These are phyloP conservation scores for Rosa persica DNA, from an alignment of 306 rosid genomes.

Conservation along the genomic window DNA sequence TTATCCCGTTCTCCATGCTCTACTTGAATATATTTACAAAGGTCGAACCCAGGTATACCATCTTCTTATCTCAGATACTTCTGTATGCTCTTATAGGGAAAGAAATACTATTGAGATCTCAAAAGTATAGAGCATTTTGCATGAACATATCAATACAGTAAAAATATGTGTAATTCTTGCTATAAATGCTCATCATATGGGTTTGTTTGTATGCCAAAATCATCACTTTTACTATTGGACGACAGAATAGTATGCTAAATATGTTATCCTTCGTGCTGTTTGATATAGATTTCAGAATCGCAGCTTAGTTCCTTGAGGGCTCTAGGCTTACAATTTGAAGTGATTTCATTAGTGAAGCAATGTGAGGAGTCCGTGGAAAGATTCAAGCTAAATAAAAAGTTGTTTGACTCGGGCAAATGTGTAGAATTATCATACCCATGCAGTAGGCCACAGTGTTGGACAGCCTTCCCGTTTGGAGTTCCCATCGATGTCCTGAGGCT, in stretches of 20 bases:
- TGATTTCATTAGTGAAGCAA: conserved; percentile 69
- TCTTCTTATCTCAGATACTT: background rate
- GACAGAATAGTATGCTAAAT: background rate
- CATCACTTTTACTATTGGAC: background rate
- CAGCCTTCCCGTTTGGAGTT: conserved; percentile 66
- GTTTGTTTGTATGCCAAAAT: background rate
- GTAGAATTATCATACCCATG: conserved; percentile 65
- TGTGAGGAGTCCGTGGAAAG: conserved; percentile 71
- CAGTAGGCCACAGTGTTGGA: conserved; percentile 50
- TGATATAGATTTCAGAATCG: conserved; percentile 59
- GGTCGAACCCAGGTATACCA: conserved; percentile 70
- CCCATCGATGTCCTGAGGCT: conserved; percentile 54
- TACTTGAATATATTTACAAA: conserved; percentile 81
- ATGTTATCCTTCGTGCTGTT: conserved; percentile 22
- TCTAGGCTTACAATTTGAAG: conserved; percentile 72
- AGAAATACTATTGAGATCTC: background rate
- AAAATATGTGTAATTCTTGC: background rate
- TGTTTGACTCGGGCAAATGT: conserved; percentile 45
- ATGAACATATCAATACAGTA: background rate
- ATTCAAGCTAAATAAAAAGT: conserved; percentile 51
- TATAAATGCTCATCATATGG: background rate
- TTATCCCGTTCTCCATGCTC: conserved; percentile 61
- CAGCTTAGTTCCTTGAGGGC: conserved; percentile 68
- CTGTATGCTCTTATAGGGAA: background rate
- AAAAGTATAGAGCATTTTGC: background rate